Conservation (phyloP, 1,284 basidiomycete species). For the Heimioporus punctisporus region DNA sequence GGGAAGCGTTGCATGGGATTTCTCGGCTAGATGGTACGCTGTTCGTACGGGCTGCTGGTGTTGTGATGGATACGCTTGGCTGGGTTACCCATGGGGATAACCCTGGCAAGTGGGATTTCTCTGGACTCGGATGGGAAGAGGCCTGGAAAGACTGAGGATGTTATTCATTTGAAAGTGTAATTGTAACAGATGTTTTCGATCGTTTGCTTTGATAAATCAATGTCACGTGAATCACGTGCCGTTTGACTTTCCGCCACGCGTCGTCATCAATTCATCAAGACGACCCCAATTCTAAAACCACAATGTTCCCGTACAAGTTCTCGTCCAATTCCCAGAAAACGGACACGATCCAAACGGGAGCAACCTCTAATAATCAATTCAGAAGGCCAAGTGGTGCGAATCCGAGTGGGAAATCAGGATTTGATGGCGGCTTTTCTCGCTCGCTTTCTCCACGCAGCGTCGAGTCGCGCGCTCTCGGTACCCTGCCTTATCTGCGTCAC, state of each 20-base stretch:
- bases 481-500: constrained; percentile 5
- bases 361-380: constrained; percentile 9
- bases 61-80: constrained; percentile 60
- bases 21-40: constrained; percentile 58
- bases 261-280: neutral
- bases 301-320: constrained; percentile 25
- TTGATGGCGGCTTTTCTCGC: constrained; percentile 14
- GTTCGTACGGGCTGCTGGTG: constrained; percentile 65
- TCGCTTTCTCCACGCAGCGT: constrained; percentile 7
- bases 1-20: constrained; percentile 39
- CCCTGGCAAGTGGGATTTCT: constrained; percentile 58
- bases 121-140: constrained; percentile 68
- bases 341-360: constrained; percentile 1
- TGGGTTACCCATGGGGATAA: constrained; percentile 61
- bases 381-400: constrained; percentile 14
- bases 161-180: neutral
- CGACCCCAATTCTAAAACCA: too few species aligned
- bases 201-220: too few species aligned
- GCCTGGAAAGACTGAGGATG: constrained; percentile 47
- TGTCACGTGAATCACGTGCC: constrained; percentile 24
- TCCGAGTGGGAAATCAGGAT: constrained; percentile 4
- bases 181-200: neutral
- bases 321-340: constrained; percentile 12
- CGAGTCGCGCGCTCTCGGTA: constrained; percentile 11
- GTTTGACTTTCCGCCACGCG: neutral